Conservation (phyloP, 768 basidiomycete species). For the Boletus pseudo-olivaceus region DNA sequence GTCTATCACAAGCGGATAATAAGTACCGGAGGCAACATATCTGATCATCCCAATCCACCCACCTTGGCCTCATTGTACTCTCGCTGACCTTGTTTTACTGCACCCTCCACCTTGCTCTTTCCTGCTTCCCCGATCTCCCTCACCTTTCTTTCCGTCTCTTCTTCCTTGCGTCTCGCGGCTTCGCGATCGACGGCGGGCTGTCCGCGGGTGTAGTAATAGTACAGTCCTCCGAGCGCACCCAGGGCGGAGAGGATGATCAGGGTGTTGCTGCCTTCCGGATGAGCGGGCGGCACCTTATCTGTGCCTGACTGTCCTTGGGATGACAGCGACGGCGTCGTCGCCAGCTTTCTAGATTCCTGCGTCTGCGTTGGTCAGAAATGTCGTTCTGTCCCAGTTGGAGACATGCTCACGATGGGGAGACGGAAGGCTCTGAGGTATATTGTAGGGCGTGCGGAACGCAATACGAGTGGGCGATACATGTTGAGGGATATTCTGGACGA, state of each 20-base stretch:
- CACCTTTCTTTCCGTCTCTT: conserved; percentile 29
- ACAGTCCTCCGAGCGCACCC: conserved; percentile 35
- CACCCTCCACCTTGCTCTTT: conserved; percentile 28
- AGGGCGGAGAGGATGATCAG: conserved; percentile 30
- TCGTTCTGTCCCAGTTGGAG: background rate
- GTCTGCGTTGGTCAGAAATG: background rate
- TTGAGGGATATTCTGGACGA: background rate
- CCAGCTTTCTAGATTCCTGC: conserved; percentile 12
- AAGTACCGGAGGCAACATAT: background rate
- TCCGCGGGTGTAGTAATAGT: conserved; percentile 36
- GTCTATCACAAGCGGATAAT: conserved; percentile 5
- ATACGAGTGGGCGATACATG: conserved; percentile 16
- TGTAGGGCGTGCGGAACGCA: conserved; percentile 4
- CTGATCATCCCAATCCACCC: background rate
- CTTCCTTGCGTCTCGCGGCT: conserved; percentile 32
- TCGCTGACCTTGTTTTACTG: conserved; percentile 28
- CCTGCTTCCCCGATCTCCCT: conserved; percentile 29
- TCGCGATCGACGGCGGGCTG: conserved; percentile 19
- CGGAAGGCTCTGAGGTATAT: conserved; percentile 11
- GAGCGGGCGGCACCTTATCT: background rate
- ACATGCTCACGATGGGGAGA: conserved; percentile 9
- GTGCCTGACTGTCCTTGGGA: conserved; percentile 7
- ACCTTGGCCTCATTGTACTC: conserved; percentile 38
- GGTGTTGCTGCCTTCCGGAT: conserved; percentile 21
- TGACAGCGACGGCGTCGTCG: conserved; percentile 12